Evolutionary conservation across 2,329 filamentous ascomycete species (phyloP).

Genomic region (Neofusicoccum umdonicola): DNA sequence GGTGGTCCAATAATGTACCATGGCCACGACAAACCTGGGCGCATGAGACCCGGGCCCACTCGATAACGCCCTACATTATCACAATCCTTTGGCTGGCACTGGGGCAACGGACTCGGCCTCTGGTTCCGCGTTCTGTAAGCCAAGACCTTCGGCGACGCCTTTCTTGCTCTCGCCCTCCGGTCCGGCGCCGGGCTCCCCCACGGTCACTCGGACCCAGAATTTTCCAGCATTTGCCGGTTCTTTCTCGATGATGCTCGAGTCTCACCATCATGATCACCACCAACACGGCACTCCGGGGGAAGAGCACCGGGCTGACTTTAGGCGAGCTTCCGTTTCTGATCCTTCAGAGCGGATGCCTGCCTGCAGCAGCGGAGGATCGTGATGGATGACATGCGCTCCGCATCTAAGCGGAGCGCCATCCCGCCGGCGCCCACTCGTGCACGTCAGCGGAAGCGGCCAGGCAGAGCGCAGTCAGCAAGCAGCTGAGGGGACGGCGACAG

Average conservation of each 20-base stretch:
- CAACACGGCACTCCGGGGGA: not conserved
- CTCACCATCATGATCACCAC: not conserved
- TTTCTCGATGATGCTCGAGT: not conserved
- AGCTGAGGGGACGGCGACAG: not conserved
- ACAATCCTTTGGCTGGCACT: not conserved
- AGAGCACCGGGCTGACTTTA: not conserved
- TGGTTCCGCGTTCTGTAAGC: not conserved
- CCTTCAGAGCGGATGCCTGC: conserved; percentile 8
- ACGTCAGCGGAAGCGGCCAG: conserved; percentile 1
- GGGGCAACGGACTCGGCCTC: not conserved
- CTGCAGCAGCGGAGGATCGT: not conserved
- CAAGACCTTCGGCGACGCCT: not conserved
- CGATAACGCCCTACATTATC: conserved; percentile 2
- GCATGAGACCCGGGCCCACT: conserved; percentile 8
- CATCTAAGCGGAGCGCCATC: conserved; percentile 2
- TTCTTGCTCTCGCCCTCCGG: not conserved
- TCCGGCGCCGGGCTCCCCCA: not conserved
- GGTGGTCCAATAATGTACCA: not conserved
- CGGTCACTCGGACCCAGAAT: not conserved
- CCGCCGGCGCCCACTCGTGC: not conserved
- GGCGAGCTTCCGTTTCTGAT: not conserved
- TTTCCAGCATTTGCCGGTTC: not conserved
- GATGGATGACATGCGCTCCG: not conserved
- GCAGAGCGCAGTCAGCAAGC: conserved; percentile 4
- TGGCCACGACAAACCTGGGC: not conserved